A percentile compares a stretch with the other conserved stretches of the same genome.
phyloP scores from a whole-genome alignment of 1,284 basidiomycete genomes.

The Tilletia setariae region DNA sequence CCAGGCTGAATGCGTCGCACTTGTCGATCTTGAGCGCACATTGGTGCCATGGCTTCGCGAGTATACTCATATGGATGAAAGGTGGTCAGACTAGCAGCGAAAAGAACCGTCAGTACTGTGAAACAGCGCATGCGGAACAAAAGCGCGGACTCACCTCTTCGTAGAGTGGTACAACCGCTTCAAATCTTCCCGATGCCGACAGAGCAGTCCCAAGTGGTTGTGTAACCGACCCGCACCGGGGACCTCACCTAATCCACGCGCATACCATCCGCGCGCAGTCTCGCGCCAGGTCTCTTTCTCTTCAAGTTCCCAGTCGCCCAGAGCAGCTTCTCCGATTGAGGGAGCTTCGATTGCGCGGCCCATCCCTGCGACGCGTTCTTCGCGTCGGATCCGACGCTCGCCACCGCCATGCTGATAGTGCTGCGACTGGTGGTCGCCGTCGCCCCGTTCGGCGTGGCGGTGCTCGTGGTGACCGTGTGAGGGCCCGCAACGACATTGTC shows the following conservation, averaged over 20 bases:
- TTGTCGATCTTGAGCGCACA: slow-evolving; percentile 73
- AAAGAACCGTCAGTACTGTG: neutral
- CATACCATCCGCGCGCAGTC: slow-evolving; percentile 91
- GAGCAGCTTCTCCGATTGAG: slow-evolving; percentile 81
- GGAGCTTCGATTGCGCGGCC: slow-evolving; percentile 34
- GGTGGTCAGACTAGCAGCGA: slow-evolving; percentile 64
- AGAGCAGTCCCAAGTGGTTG: slow-evolving; percentile 86
- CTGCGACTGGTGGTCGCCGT: too few species aligned
- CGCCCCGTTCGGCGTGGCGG: neutral
- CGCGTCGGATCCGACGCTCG: neutral
- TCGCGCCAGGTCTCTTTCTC: slow-evolving; percentile 89
- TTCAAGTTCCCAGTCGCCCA: slow-evolving; percentile 78
- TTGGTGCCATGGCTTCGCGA: slow-evolving; percentile 76
- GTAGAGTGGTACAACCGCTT: slow-evolving; percentile 84
- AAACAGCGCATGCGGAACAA: neutral
- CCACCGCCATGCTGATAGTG: too few species aligned
- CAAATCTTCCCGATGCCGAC: slow-evolving; percentile 71
- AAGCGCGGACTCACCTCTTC: slow-evolving; percentile 68
- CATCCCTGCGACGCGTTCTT: neutral
- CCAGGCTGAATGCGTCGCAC: slow-evolving; percentile 63
- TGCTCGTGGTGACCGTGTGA: too few species aligned
- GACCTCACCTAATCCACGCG: slow-evolving; percentile 75
- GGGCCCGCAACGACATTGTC: too few species aligned
- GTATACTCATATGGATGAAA: slow-evolving; percentile 80
- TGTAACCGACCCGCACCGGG: slow-evolving; percentile 89